Evolutionary conservation across 2,329 filamentous ascomycete species (phyloP), one percentile per base, ranked within the genome.

Genomic region (Talaromyces funiculosus): DNA sequence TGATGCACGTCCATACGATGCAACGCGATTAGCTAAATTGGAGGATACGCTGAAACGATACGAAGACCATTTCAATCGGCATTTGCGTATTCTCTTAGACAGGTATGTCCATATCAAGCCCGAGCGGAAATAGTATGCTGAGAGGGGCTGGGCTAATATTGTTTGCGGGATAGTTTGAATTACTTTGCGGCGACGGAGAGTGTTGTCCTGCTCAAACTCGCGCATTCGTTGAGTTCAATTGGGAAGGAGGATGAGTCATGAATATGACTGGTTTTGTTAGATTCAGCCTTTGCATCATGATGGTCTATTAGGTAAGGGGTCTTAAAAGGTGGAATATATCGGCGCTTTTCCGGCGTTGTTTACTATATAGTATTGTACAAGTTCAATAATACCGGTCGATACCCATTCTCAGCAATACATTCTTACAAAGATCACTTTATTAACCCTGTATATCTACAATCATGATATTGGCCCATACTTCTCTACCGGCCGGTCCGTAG

Each of bases 111-210:
- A 18, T 10, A 4, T 22, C 4, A 8, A 49, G 24, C n/a, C n/a
- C 5, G 20, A 18, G n/a, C 3, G 12, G 3, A 3, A 7, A 10
- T 58, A 14, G 14, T 45, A 51, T 3, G 33, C n/a, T n/a, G 3
- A 10, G 16, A 24, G 3, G 22, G 18, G 47, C 53, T 54, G 58
- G 40, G 38, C 62, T 62, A 40, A 54, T 3, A 22, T n/a, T n/a
- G n/a, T n/a, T n/a, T n/a, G 18, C 10, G 29, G 3, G 10, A 45
- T 55, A 77, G 75, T 63, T 63, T 99, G 64, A 97, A 99, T 68
- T 96, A 97, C 75, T 95, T 97, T 68, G 94, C 94, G 2, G 94
- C 94, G 0, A 97, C 94, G 0, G 94, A 99, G 79, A 97, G 94
- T 40, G 93, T 97, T 3, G 94, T 96, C 18, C 82, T 99, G 65